Percentiles rank a stretch among this genome's conserved stretches.
phyloP scores from a whole-genome alignment of 176 grass and related monocot species.

The Musa itinerans region DNA sequence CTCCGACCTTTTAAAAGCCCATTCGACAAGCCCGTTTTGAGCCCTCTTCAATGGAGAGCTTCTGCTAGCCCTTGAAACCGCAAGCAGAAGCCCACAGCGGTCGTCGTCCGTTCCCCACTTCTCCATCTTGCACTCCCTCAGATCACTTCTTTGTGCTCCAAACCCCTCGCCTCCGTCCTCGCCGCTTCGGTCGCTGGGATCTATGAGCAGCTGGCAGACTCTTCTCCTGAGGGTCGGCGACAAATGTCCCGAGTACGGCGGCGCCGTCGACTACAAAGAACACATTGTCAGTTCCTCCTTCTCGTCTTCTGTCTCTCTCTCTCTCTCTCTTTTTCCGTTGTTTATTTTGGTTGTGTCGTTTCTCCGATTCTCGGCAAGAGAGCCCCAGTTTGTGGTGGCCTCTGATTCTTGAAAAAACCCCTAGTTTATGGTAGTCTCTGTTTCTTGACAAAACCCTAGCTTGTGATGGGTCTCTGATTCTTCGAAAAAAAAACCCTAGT shows the following conservation, averaged over 20 bases:
- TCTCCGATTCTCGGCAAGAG: not conserved
- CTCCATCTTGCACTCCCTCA: no score
- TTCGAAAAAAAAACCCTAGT: no score
- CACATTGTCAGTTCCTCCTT: conserved; percentile 53
- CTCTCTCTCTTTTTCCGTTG: not conserved
- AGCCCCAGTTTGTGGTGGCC: not conserved
- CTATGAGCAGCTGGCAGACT: conserved; percentile 52
- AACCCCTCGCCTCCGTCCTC: not conserved
- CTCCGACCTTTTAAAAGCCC: no score
- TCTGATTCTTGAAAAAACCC: not conserved
- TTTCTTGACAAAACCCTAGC: no score
- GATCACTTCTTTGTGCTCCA: not conserved
- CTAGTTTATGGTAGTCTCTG: no score
- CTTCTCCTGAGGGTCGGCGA: conserved; percentile 85
- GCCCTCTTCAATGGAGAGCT: no score
- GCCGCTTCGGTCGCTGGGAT: conserved; percentile 37
- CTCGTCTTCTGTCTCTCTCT: not conserved
- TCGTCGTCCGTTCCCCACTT: not conserved
- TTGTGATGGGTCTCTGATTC: no score
- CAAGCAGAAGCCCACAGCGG: not conserved
- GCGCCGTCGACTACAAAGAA: conserved; percentile 61
- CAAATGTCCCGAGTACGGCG: conserved; percentile 82
- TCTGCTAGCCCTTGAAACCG: not conserved
- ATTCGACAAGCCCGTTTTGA: no score
- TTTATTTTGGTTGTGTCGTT: conserved; percentile 1